A percentile compares a stretch with the other conserved stretches of the same genome.
These are phyloP conservation scores for Leptoxyphium fumago DNA, from an alignment of 2,329 filamentous ascomycete species.

Conservation along the genomic window DNA sequence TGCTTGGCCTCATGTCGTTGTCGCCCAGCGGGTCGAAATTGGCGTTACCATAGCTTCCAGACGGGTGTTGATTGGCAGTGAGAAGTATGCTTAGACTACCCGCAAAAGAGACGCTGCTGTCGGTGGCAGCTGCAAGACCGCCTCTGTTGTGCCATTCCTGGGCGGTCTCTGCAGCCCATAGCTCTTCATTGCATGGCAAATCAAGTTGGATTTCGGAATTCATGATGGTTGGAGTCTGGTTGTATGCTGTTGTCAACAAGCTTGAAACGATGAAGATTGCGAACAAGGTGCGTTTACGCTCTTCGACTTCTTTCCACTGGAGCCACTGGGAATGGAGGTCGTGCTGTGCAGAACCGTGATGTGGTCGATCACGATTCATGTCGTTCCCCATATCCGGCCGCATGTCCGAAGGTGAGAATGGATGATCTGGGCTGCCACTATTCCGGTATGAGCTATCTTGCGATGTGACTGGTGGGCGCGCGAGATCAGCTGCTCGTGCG, in stretches of 20 bases:
- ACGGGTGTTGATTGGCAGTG: slow-evolving; percentile 53
- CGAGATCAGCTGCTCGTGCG: slow-evolving; percentile 72
- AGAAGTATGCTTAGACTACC: slow-evolving; percentile 68
- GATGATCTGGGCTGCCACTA: slow-evolving; percentile 2
- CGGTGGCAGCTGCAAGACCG: slow-evolving; percentile 52
- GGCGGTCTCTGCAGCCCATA: slow-evolving; percentile 74
- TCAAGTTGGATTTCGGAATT: slow-evolving; percentile 88
- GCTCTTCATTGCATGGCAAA: slow-evolving; percentile 82
- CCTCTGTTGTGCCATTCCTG: slow-evolving; percentile 68
- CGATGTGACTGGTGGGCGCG: slow-evolving; percentile 28
- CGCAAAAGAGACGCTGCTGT: slow-evolving; percentile 64
- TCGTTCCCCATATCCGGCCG: slow-evolving; percentile 29
- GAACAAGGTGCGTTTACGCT: slow-evolving; percentile 85
- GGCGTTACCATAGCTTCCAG: slow-evolving; percentile 12
- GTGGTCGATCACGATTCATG: slow-evolving; percentile 11
- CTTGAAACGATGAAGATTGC: slow-evolving; percentile 85
- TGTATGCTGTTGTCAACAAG: slow-evolving; percentile 80
- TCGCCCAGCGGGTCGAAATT: slow-evolving; percentile 8
- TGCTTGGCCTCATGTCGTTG: slow-evolving; percentile 63
- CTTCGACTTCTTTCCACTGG: slow-evolving; percentile 75
- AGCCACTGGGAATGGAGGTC: slow-evolving; percentile 66
- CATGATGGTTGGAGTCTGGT: slow-evolving; percentile 76
- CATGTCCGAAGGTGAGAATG: slow-evolving; percentile 31
- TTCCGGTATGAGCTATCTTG: slow-evolving; percentile 5
- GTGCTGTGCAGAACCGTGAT: background rate